Base-by-base conservation (phyloP, 2,329 filamentous ascomycete genomes). In the Sporothrix brasiliensis region DNA sequence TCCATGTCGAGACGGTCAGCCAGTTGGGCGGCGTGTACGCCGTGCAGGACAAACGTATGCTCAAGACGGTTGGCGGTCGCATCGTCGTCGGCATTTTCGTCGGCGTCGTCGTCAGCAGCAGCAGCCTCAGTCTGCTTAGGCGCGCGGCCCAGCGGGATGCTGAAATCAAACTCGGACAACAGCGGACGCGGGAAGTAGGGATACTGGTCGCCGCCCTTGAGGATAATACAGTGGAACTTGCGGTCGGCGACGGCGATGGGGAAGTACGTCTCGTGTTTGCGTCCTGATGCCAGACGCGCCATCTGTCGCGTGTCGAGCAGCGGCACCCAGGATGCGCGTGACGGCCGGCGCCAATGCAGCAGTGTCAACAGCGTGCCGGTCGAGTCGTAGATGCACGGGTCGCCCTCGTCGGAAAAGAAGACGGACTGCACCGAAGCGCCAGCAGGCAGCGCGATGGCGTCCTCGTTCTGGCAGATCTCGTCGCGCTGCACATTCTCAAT, bases 141-240 rank as follows among this genome's bases (percentile, higher is more conserved):
- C 5, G 82, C 79, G 1, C 87, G 87, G 3, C 88, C 87, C 47
- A 97, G 83, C 0, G 96, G 95, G 21, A 99, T 87, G 56, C 90
- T 88, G 78, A 99, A 97, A 65, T 93, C 92, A 77, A 99, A 99
- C 79, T 99, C 95, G 54, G 91, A 94, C 49, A 99, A 89, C 50
- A 97, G 83, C 2, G 93, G 94, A 11, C 92, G 89, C 13, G 93
- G 95, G 81, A 94, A 98, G 82, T 95, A 97, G 0, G 94, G 94
- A 77, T 97, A 92, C 77, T 91, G 88, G 78, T 99, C 95, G 49
- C 91, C 92, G 73, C 95, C 95, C 81, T 99, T 99, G 77, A 99
- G 89, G 76, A 99, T 98, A 81, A 99, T 97, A 82, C 96, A 99
- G 84, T 98, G 94, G 80, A 99, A 99, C 77, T 91, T 94, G 77